These are phyloP conservation scores for Inosperma sp. DNA, from an alignment of 768 basidiomycete species.

Conservation along the genomic window DNA sequence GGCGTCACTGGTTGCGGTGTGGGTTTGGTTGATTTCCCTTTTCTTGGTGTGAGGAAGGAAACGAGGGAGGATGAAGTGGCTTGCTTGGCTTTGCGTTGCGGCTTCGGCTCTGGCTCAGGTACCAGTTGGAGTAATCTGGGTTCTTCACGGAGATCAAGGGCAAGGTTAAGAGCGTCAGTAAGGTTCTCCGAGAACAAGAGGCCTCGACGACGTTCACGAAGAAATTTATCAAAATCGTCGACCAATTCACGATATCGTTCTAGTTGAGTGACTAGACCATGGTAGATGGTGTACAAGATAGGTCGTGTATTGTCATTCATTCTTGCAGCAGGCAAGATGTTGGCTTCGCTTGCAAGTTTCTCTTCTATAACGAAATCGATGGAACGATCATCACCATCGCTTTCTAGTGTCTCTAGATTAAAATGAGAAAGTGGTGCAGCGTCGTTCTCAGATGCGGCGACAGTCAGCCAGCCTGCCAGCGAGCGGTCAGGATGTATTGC, in stretches of 20 bases:
- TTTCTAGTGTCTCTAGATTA: constrained; percentile 24
- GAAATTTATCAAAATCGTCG: constrained; percentile 76
- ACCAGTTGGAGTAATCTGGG: constrained; percentile 25
- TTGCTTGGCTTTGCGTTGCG: constrained; percentile 48
- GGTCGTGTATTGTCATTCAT: constrained; percentile 73
- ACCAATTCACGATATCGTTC: constrained; percentile 74
- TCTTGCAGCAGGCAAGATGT: constrained; percentile 57
- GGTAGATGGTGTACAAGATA: constrained; percentile 74
- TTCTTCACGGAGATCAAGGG: constrained; percentile 58
- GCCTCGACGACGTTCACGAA: constrained; percentile 82
- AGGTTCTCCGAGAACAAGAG: constrained; percentile 89
- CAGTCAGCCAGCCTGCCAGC: constrained; percentile 85
- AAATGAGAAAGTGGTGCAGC: constrained; percentile 8
- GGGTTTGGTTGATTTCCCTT: constrained; percentile 43
- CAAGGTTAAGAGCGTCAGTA: constrained; percentile 78
- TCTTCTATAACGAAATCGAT: constrained; percentile 73
- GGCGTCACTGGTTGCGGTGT: constrained; percentile 44
- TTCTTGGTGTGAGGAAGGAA: constrained; percentile 77
- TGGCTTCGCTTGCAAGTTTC: constrained; percentile 52
- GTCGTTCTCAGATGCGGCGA: constrained; percentile 42
- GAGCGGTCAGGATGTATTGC: constrained; percentile 85
- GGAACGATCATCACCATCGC: constrained; percentile 75
- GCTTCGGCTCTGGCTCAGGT: constrained; percentile 31
- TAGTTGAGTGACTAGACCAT: constrained; percentile 75
- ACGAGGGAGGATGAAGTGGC: constrained; percentile 59